phyloP scores from a whole-genome alignment of 1,284 basidiomycete genomes.

The Sanghuangporus weigelae region DNA sequence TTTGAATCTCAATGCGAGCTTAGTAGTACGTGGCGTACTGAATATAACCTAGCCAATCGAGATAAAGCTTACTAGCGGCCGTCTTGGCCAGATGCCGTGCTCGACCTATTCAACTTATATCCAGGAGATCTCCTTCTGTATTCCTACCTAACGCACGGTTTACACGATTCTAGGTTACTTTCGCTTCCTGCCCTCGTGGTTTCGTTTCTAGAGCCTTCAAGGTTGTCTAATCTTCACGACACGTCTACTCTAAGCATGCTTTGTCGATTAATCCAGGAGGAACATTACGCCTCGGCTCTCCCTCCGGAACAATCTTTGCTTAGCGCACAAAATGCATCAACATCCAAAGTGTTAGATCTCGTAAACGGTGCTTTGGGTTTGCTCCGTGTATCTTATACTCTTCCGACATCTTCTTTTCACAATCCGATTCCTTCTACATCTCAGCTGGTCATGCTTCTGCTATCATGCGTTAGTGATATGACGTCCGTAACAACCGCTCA shows the following conservation, averaged over 20 bases:
- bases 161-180: slow-evolving; percentile 45
- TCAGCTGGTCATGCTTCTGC: slow-evolving; percentile 53
- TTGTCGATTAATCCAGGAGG: slow-evolving; percentile 56
- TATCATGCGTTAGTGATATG: slow-evolving; percentile 53
- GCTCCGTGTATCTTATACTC: slow-evolving; percentile 48
- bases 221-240: slow-evolving; percentile 47
- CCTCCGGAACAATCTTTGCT: slow-evolving; percentile 49
- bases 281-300: slow-evolving; percentile 53
- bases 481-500: slow-evolving; percentile 55
- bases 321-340: slow-evolving; percentile 23
- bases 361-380: slow-evolving; percentile 57
- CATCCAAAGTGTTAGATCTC: slow-evolving; percentile 43
- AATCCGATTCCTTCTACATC: slow-evolving; percentile 54
- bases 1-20: slow-evolving; percentile 29
- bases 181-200: slow-evolving; percentile 54
- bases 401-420: slow-evolving; percentile 58
- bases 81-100: slow-evolving; percentile 52
- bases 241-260: slow-evolving; percentile 62
- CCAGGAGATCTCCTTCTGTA: slow-evolving; percentile 58
- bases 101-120: slow-evolving; percentile 58
- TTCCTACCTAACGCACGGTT: slow-evolving; percentile 54
- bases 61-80: slow-evolving; percentile 11
- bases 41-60: slow-evolving; percentile 31
- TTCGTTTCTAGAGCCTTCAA: slow-evolving; percentile 42
- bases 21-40: slow-evolving; percentile 34